Base-by-base conservation (phyloP, 139 green algal species). In the Haematococcus lacustris region DNA sequence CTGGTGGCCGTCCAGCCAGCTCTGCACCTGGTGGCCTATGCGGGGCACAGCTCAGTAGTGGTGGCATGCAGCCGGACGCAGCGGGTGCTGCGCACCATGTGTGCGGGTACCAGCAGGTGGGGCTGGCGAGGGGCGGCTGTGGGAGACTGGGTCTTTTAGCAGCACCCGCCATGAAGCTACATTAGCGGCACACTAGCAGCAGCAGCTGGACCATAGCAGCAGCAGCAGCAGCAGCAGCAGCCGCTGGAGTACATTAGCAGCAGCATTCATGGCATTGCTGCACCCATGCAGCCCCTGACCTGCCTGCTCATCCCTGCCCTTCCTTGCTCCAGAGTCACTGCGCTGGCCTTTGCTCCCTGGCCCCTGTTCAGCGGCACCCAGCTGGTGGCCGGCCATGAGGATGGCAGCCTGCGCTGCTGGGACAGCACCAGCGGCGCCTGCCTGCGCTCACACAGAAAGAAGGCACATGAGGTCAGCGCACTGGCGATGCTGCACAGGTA, bases 361-460 rank as follows among this genome's bases (percentile, higher is more conserved):
- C 1, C n/a, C 32, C 30, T 9, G 41, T 50, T 32, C 6, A 23
- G 2, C 32, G 9, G 17, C 68, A 73, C n/a, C 32, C 57, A 43
- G 35, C 32, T 81, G 64, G 76, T 74, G 32, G 51, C 76, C 1
- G 70, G 71, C 53, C 70, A 73, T 50, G 76, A 84, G 60, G 78
- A 84, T 66, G 78, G 78, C 33, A 66, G 41, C 0, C 28, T 84
- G 60, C 71, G 74, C 28, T 38, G 38, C 37, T 84, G 78, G 78
- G 74, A 78, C 51, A 23, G 39, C 4, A 9, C 2, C 26, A 67
- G 4, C 21, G 74, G 71, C 37, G 60, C 66, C 33, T 60, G 37
- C 59, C 23, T 78, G 50, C 74, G 74, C 7, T 32, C 38, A 9
- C 71, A 80, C 60, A 51, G 65, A 26, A 84, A 84, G 74, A 72